Conservation (phyloP, 2,329 filamentous ascomycete species). For the Magnaporthiopsis rhizophila region DNA sequence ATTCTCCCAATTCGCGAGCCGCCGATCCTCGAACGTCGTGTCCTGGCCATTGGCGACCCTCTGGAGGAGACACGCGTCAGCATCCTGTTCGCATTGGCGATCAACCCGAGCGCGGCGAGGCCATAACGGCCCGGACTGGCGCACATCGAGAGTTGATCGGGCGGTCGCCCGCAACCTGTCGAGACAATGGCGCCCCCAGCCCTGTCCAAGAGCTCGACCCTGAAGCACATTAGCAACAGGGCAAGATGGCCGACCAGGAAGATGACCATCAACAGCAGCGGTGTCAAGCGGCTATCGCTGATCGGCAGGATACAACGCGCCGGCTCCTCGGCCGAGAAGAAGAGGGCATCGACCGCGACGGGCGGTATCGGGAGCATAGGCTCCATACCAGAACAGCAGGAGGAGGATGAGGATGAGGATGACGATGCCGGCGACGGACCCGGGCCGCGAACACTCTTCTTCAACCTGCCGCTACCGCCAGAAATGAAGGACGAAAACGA, state of each 20-base stretch:
- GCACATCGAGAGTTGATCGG: constrained; percentile 8
- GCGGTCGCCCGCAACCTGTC: constrained; percentile 15
- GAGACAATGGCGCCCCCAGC: constrained; percentile 19
- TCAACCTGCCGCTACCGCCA: constrained; percentile 74
- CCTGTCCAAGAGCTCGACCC: constrained; percentile 9
- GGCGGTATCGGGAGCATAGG: constrained; percentile 23
- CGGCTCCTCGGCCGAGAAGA: constrained; percentile 60
- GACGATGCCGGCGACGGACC: constrained; percentile 27
- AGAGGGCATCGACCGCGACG: constrained; percentile 35
- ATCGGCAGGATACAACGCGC: constrained; percentile 67
- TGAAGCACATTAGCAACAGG: constrained; percentile 54
- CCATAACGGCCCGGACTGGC: constrained; percentile 8
- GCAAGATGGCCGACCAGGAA: constrained; percentile 96
- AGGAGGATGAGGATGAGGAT: constrained; percentile 7
- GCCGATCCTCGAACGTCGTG: neutral
- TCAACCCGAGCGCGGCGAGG: constrained; percentile 8
- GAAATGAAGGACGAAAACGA: constrained; percentile 76
- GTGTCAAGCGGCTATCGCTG: constrained; percentile 74
- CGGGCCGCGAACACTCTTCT: constrained; percentile 60
- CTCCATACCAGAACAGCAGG: constrained; percentile 18
- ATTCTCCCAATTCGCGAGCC: neutral
- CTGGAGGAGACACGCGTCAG: neutral
- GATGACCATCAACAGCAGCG: constrained; percentile 65
- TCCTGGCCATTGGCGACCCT: neutral
- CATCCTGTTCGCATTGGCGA: neutral